A percentile compares a stretch with the other conserved stretches of the same genome.
phyloP scores from a whole-genome alignment of 768 basidiomycete species.

The Pleurotus citrinopileatus region DNA sequence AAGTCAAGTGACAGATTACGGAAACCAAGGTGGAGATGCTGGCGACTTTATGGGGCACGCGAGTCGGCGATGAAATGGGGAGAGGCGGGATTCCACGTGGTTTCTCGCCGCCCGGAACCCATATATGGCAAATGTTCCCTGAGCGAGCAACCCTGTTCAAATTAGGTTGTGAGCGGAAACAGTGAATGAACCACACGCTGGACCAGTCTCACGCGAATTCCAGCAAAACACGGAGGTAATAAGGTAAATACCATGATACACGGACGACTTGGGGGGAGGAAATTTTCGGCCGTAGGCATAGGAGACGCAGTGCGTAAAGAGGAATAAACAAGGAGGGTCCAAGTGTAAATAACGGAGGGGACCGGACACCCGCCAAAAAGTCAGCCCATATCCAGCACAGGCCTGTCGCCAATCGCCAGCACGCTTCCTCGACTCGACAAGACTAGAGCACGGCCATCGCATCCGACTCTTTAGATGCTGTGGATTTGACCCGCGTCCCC shows the following conservation, averaged over 20 bases:
- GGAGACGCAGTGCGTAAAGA: too few relatives aligned
- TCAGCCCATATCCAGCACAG: constrained; percentile 9
- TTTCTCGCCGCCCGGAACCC: neutral
- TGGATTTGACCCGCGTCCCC: constrained; percentile 6
- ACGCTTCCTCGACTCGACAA: neutral
- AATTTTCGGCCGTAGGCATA: constrained; percentile 7
- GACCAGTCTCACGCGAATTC: neutral
- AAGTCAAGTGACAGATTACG: neutral
- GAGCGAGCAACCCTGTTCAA: neutral
- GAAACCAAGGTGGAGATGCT: neutral
- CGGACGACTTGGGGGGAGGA: neutral
- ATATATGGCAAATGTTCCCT: neutral
- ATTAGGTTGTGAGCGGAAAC: neutral
- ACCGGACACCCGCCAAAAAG: constrained; percentile 10
- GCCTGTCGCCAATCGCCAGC: neutral
- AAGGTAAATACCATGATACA: constrained; percentile 5
- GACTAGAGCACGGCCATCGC: too few relatives aligned
- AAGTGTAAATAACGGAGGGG: constrained; percentile 10
- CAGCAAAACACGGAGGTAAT: neutral
- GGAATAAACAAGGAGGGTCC: constrained; percentile 11
- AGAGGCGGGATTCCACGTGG: neutral
- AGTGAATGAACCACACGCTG: neutral
- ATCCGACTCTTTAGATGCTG: constrained; percentile 8
- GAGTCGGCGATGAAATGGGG: neutral
- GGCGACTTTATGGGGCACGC: neutral